A percentile compares a stretch with the other conserved stretches of the same genome.
Evolutionary conservation across 2,329 filamentous ascomycete species (phyloP).

Genomic region (Nectriaceae sp.): DNA sequence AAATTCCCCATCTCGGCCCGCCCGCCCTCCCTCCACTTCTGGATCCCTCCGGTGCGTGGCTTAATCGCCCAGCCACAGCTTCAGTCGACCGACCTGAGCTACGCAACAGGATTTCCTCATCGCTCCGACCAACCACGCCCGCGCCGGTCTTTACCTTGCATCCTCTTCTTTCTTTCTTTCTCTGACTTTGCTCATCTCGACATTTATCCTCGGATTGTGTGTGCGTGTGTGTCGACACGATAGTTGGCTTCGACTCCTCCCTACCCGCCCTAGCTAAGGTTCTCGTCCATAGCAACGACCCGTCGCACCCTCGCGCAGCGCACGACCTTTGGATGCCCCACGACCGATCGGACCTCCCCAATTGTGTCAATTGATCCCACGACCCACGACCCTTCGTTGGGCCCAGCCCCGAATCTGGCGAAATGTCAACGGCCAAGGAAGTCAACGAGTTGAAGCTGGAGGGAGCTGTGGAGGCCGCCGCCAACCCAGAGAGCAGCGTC

Average conservation of each 20-base stretch:
- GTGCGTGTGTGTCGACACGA: background rate
- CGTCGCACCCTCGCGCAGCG: conserved; percentile 8
- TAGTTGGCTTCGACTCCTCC: background rate
- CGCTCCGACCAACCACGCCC: conserved; percentile 14
- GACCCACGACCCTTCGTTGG: conserved; percentile 10
- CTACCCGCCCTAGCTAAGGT: background rate
- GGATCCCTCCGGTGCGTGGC: conserved; percentile 7
- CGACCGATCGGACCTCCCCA: conserved; percentile 13
- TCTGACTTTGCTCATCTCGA: conserved; percentile 5
- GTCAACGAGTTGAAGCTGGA: conserved; percentile 75
- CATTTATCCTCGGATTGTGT: background rate
- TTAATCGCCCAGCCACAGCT: conserved; percentile 11
- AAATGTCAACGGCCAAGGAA: conserved; percentile 38
- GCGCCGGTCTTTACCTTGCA: conserved; percentile 18
- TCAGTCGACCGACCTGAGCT: background rate
- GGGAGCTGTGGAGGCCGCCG: conserved; percentile 75
- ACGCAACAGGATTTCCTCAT: background rate
- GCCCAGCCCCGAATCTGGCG: conserved; percentile 19
- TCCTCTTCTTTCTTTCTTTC: conserved; percentile 3
- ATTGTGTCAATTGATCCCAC: conserved; percentile 24
- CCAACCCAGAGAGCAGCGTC: conserved; percentile 67
- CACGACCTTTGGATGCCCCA: conserved; percentile 20
- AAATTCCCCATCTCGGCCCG: conserved; percentile 7
- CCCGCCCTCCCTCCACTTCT: conserved; percentile 7
- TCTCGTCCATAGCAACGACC: conserved; percentile 8